Base-by-base conservation (phyloP, 805 yeast species). In the Candida xiaguanensis region DNA sequence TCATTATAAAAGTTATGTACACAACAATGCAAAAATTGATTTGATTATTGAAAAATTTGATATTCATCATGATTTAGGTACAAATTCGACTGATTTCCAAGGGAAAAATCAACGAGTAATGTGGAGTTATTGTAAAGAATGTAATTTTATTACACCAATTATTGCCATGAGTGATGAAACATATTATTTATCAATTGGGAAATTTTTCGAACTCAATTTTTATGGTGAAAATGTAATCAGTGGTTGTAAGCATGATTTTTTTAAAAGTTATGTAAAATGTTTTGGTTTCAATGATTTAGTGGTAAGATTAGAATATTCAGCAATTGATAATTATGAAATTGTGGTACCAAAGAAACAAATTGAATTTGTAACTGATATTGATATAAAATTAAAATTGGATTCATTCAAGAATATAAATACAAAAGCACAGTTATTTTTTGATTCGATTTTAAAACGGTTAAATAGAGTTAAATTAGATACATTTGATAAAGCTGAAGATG, bases 171-270 rank as follows among this genome's bases (percentile, higher is more conserved):
- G 85, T 50, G 91, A 88, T 35, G 80, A 80, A 28, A 81, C 97
- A 0, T 90, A 95, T 82, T 88, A 82, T 52, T 82, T 81, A 47
- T 91, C 98, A 0, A 82, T 93, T 60, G 99, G 98, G 0, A 95
- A 95, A 55, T 93, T 85, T 55, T 65, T 93, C 17, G 98, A 93
- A 63, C 65, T 90, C 16, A 69, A 84, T 22, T 90, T 90, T 55
- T 88, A 95, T 85, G 71, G 71, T 3, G 52, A 55, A 16, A 52
- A 58, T 35, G 62, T 67, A 2, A 29, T 39, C 14, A 35, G 48
- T 28, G 70, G 74, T 15, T 93, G 99, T 58, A 61, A 71, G 0
- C 97, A 91, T 60, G 88, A 89, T 55, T 80, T 83, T 41, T 82
- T 86, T 47, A 77, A 81, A 39, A 87, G 84, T 44, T 96, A 90